phyloP scores from a whole-genome alignment of 129 eudicot species.

The Helichrysum umbraculigerum region DNA sequence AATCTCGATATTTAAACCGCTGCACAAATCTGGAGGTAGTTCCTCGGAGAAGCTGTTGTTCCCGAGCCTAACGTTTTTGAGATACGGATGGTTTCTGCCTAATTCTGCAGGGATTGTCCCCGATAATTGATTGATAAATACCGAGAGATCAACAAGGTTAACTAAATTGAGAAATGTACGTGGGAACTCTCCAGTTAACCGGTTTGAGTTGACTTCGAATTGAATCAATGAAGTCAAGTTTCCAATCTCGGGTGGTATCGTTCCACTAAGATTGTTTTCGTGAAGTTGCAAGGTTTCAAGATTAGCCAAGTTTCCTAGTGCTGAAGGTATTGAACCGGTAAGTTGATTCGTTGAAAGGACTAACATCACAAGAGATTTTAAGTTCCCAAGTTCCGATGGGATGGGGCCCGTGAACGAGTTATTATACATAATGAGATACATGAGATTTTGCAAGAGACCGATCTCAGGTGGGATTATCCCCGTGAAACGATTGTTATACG shows the following conservation, averaged over 20 bases:
- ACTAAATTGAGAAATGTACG: constrained; percentile 44
- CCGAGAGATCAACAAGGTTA: constrained; percentile 35
- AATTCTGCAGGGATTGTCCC: constrained; percentile 52
- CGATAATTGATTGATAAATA: constrained; percentile 41
- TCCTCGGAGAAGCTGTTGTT: constrained; percentile 67
- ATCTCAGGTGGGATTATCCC: constrained; percentile 63
- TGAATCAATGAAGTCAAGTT: constrained; percentile 40
- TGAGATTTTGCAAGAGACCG: constrained; percentile 51
- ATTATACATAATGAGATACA: constrained; percentile 42
- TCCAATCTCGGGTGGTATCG: constrained; percentile 54
- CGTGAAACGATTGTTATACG: constrained; percentile 53
- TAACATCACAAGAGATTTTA: constrained; percentile 31
- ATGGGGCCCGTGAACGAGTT: constrained; percentile 57
- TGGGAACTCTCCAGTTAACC: constrained; percentile 60
- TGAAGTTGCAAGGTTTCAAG: constrained; percentile 40
- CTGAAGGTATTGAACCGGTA: constrained; percentile 54
- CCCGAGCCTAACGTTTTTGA: constrained; percentile 61
- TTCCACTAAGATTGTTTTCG: constrained; percentile 55
- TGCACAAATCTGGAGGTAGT: constrained; percentile 46
- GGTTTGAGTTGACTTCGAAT: constrained; percentile 53
- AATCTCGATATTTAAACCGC: constrained; percentile 38
- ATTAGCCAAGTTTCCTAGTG: constrained; percentile 49
- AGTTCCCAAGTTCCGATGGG: constrained; percentile 52
- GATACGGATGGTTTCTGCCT: constrained; percentile 45
- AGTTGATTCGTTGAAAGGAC: constrained; percentile 54